Base-by-base conservation (phyloP, 257 asterid species). In the Misopates orontium region DNA sequence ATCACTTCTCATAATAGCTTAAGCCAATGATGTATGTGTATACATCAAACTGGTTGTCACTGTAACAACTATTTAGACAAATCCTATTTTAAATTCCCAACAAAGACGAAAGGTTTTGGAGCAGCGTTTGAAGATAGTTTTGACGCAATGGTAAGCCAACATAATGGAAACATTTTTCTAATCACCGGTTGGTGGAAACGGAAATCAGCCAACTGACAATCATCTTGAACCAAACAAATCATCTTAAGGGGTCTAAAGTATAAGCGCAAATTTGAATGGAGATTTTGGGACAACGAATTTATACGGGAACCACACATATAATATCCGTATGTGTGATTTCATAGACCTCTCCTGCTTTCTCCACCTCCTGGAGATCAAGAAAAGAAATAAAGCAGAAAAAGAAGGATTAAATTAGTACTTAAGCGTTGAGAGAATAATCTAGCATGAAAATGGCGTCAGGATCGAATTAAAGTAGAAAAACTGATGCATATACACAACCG, bases 311-410 rank as follows among this genome's bases (percentile, higher is more conserved):
- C 32, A 55, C 20, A 39, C 12, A 19, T n/a, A 22, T 42, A 41
- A 19, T 3, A 10, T 50, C 96, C 78, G 90, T 82, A 54, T 90
- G 89, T 25, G 98, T 90, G 78, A 91, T 72, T 71, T 90, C 95
- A 64, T 82, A 53, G 21, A 71, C 81, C 82, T 82, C 96, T 59
- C 87, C 96, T 66, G 74, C 82, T 62, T 56, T 74, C 59, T 76
- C 90, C 67, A 50, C 71, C 62, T 67, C 88, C 97, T 94, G 80
- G 40, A 66, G 39, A 70, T 48, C 50, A 66, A 16, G 18, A 50
- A 73, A 3, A 21, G 15, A 22, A 16, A 39, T 39, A 50, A n/a
- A n/a, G 47, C n/a, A 45, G 8, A 31, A 52, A 57, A 9, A 32
- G 4, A 7, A 4, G 18, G 54, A 23, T 19, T 41, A 50, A 69